Evolutionary conservation across 768 basidiomycete species (phyloP), one percentile per base, ranked within the genome.

Genomic region (Mycena vulgaris): DNA sequence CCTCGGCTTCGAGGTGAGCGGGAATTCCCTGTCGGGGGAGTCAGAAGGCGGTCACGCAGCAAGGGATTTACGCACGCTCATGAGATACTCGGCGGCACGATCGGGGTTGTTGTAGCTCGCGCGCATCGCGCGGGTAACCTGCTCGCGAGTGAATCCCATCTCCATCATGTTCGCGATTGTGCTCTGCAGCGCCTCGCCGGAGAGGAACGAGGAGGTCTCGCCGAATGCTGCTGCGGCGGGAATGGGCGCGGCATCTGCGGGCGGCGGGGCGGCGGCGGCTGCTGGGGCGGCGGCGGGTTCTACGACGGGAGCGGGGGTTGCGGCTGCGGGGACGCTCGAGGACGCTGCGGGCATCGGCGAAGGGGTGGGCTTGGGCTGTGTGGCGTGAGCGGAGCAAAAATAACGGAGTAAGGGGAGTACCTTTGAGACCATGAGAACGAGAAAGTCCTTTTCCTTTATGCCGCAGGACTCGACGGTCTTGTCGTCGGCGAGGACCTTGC

Each of bases 391-490:
- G 58, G 55, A 33, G 35, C 6, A 17, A 16, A 10, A n/a, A 17
- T 45, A 47, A 25, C 42, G 27, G 33, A 61, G 61, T 4, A n/a
- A 23, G 37, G 25, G 42, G 49, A 84, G 58, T 71, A 97, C 97
- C 90, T 98, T 99, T 58, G 96, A 90, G 37, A 98, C 95, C 97
- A 99, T 99, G 48, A 99, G 90, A n/a, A 99, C 98, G 69, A 99
- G 84, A 84, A 99, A 99, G 80, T 98, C 97, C 85, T 98, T 99
- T 83, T 99, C 97, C 84, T 98, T 97, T 86, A 99, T 94, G 62
- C 93, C 90, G 77, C 93, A 94, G 52, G 93, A 92, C 75, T 89
- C 93, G 39, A 99, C 88, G 2, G 93, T 93, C 85, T 96, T 97
- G 67, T 90, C 89, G 80, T 99, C 96, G 13, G 89, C 78, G 25